A percentile compares a stretch with the other conserved stretches of the same genome.
phyloP scores from a whole-genome alignment of 495 filamentous ascomycete species.

The Annulohypoxylon maeteangense region DNA sequence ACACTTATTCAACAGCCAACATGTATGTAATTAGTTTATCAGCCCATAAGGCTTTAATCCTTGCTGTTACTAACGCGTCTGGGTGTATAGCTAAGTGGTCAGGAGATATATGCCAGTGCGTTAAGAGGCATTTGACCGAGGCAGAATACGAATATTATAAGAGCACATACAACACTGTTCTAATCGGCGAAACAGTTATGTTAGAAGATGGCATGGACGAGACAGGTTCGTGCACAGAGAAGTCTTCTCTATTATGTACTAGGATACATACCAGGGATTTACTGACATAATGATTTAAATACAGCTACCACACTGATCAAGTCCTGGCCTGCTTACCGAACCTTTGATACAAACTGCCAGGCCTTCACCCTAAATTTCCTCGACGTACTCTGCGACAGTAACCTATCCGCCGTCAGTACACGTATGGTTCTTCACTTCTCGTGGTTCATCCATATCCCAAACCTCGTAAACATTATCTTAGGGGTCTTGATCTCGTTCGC shows the following conservation, averaged over 20 bases:
- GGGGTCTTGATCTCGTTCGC: neutral
- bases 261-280: neutral
- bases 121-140: neutral
- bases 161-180: neutral
- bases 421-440: neutral
- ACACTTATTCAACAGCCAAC: neutral
- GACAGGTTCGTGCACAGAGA: neutral
- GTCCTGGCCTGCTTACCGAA: neutral
- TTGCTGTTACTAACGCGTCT: neutral
- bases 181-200: neutral
- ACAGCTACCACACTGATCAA: neutral
- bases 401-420: neutral
- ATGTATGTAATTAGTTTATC: neutral
- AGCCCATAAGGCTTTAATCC: neutral
- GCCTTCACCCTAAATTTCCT: neutral
- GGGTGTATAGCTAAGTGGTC: neutral
- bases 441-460: neutral
- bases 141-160: neutral
- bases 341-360: neutral
- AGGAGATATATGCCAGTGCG: neutral
- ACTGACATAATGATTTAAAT: neutral
- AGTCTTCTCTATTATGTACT: neutral
- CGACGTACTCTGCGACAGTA: neutral
- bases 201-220: neutral
- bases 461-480: neutral